These are phyloP conservation scores for Neurospora sp. DNA, from an alignment of 495 filamentous ascomycete species.

Conservation along the genomic window DNA sequence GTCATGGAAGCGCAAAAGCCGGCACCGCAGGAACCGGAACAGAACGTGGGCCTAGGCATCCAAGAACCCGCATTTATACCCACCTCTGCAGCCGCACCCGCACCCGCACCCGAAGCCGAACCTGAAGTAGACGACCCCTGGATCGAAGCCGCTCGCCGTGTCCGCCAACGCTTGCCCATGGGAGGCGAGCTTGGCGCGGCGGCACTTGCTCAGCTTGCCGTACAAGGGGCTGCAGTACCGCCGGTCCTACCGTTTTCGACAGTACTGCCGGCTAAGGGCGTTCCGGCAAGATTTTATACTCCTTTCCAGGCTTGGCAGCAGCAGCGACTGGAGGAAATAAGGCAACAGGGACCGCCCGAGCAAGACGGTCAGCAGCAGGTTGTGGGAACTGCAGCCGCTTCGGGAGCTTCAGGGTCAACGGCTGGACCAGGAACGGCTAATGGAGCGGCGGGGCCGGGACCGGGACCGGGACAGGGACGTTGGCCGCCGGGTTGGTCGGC, in stretches of 20 bases:
- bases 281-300: not conserved
- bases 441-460: too few relatives aligned
- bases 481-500: constrained; percentile 4
- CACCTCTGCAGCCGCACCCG: not conserved
- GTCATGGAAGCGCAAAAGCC: not conserved
- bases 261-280: not conserved
- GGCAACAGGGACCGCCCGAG: not conserved
- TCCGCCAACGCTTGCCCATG: not conserved
- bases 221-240: not conserved
- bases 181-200: not conserved
- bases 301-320: not conserved
- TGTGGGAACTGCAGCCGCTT: not conserved
- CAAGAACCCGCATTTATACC: not conserved
- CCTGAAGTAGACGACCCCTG: not conserved
- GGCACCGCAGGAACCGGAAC: not conserved
- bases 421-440: too few relatives aligned
- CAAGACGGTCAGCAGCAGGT: not conserved
- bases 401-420: not conserved
- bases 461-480: not conserved
- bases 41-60: not conserved
- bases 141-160: not conserved
- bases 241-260: not conserved
- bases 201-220: not conserved
- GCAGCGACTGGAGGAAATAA: not conserved
- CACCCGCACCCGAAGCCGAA: not conserved